A percentile compares a stretch with the other conserved stretches of the same genome.
Evolutionary conservation across 768 basidiomycete species (phyloP).

Genomic region (Pleurotus sapidus): DNA sequence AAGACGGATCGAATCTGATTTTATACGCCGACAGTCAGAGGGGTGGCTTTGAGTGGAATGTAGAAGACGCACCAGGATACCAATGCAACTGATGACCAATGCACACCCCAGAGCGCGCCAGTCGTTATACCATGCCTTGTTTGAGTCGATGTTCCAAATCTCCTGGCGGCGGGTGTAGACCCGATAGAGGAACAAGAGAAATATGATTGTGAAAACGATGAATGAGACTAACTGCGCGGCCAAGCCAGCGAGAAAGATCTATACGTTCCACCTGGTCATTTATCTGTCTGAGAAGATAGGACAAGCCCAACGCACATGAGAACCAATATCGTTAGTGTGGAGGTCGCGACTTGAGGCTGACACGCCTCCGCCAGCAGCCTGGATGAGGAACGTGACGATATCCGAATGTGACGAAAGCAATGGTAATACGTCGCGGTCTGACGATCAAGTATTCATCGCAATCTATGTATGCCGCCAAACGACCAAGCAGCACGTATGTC

Average conservation of each 20-base stretch:
- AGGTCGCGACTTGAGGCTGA: slow-evolving; percentile 36
- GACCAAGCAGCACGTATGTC: slow-evolving; percentile 65
- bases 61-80: slow-evolving; percentile 51
- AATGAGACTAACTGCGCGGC: slow-evolving; percentile 55
- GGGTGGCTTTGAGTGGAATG: background rate
- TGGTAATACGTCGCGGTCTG: slow-evolving; percentile 44
- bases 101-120: slow-evolving; percentile 57
- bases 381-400: slow-evolving; percentile 63
- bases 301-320: slow-evolving; percentile 26
- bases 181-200: slow-evolving; percentile 44
- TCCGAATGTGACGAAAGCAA: slow-evolving; percentile 63
- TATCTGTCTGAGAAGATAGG: background rate
- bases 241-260: slow-evolving; percentile 59
- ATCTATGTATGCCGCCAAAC: slow-evolving; percentile 48
- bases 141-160: slow-evolving; percentile 36
- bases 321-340: slow-evolving; percentile 25
- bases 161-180: slow-evolving; percentile 37
- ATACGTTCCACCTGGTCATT: slow-evolving; percentile 4
- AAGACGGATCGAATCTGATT: slow-evolving; percentile 62
- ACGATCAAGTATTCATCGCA: slow-evolving; percentile 48
- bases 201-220: slow-evolving; percentile 43
- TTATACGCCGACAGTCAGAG: background rate
- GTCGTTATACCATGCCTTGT: slow-evolving; percentile 45
- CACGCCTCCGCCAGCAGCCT: slow-evolving; percentile 52
- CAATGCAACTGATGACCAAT: slow-evolving; percentile 53